These are phyloP conservation scores for Entomophthora muscae DNA, from an alignment of 371 early-diverging fungal genomes.

Conservation along the genomic window DNA sequence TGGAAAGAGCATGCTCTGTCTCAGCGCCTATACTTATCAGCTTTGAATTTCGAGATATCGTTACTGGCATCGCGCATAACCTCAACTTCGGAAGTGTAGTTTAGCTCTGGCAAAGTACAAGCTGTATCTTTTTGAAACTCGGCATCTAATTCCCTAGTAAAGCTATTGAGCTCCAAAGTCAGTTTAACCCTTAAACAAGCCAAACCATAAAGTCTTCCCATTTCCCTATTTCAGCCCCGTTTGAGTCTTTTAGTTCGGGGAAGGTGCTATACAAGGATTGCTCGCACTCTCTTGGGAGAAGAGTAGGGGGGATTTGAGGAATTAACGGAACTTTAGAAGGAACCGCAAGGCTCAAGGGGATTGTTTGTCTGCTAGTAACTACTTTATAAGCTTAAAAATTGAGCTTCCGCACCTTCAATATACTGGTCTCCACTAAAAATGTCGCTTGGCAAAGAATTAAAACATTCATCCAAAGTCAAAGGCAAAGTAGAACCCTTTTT, in stretches of 20 bases:
- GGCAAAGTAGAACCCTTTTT: neutral
- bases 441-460: neutral
- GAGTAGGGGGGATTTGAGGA: neutral
- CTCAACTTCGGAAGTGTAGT: neutral
- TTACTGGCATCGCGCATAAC: neutral
- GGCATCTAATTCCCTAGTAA: neutral
- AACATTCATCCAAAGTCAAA: neutral
- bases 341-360: neutral
- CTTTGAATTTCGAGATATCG: neutral
- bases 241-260: neutral
- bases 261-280: neutral
- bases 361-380: neutral
- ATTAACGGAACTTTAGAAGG: neutral
- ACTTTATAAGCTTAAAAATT: neutral
- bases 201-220: neutral
- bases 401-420: neutral
- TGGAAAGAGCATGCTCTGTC: neutral
- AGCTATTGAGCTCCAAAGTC: neutral
- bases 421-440: neutral
- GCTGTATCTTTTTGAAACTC: neutral
- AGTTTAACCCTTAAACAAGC: neutral
- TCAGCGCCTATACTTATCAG: neutral
- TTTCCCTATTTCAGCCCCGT: neutral
- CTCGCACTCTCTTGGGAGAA: neutral
- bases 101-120: neutral